phyloP scores from a whole-genome alignment of 495 filamentous ascomycete species.

The Xylaria acuta region DNA sequence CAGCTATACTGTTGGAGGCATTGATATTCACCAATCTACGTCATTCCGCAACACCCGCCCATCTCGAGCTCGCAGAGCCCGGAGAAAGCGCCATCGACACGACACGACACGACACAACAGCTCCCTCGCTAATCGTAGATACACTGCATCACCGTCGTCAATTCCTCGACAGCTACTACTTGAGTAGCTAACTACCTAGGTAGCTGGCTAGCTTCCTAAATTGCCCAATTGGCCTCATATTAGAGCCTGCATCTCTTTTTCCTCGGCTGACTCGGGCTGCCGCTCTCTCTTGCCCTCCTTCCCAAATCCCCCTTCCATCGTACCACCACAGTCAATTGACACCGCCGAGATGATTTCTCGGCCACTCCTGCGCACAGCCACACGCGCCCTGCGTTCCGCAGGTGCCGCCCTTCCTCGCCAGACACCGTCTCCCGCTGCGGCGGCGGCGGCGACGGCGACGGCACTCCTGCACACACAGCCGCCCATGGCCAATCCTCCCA shows the following conservation, averaged over 20 bases:
- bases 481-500: slow-evolving; percentile 36
- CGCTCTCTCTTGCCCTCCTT: not conserved
- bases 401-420: slow-evolving; percentile 14
- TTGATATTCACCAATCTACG: slow-evolving; percentile 20
- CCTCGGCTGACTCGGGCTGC: not conserved
- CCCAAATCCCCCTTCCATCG: not conserved
- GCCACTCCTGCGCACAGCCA: slow-evolving; percentile 25
- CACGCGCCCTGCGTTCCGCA: slow-evolving; percentile 29
- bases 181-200: not conserved
- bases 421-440: slow-evolving; percentile 26
- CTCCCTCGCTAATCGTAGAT: not conserved
- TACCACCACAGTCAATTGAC: slow-evolving; percentile 16
- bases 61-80: not conserved
- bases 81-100: not conserved
- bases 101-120: not conserved
- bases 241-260: slow-evolving; percentile 1
- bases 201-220: not conserved
- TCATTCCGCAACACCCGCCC: slow-evolving; percentile 18
- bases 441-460: slow-evolving; percentile 26
- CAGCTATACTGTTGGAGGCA: slow-evolving; percentile 14
- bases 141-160: not conserved
- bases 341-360: slow-evolving; percentile 26
- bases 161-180: not conserved
- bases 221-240: too few relatives aligned
- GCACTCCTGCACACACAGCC: slow-evolving; percentile 39